These are phyloP conservation scores for Colletotrichum truncatum DNA, from an alignment of 2,329 filamentous ascomycete species.

Conservation along the genomic window DNA sequence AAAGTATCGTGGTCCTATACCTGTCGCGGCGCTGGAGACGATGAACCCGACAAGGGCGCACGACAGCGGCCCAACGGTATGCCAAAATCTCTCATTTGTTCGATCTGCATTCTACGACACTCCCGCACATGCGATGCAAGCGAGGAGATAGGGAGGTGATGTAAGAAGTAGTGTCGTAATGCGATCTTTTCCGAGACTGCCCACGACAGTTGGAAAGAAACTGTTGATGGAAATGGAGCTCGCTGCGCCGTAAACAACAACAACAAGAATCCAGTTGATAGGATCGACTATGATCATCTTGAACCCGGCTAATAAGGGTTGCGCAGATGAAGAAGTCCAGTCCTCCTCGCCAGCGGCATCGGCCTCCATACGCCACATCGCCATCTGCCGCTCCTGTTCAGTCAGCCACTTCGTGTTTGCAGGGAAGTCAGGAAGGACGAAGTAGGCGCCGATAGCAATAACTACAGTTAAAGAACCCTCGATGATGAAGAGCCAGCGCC, in stretches of 20 bases:
- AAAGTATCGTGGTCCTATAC: slow-evolving; percentile 24
- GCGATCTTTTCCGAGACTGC: slow-evolving; percentile 9
- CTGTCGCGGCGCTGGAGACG: slow-evolving; percentile 17
- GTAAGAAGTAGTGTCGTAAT: slow-evolving; percentile 55
- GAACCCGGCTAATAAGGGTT: slow-evolving; percentile 33
- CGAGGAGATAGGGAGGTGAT: slow-evolving; percentile 51
- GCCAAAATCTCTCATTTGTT: slow-evolving; percentile 26
- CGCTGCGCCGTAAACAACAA: slow-evolving; percentile 32
- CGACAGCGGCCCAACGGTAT: slow-evolving; percentile 22
- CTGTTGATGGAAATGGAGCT: slow-evolving; percentile 32
- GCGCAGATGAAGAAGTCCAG: slow-evolving; percentile 29
- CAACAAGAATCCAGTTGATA: slow-evolving; percentile 33
- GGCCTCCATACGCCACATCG: slow-evolving; percentile 32
- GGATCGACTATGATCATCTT: slow-evolving; percentile 32
- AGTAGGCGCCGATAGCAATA: slow-evolving; percentile 52
- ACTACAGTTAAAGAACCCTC: slow-evolving; percentile 41
- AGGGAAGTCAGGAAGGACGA: slow-evolving; percentile 41
- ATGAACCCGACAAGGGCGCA: slow-evolving; percentile 26
- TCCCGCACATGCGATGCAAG: slow-evolving; percentile 41
- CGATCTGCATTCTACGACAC: slow-evolving; percentile 28
- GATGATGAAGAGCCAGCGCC: slow-evolving; percentile 63
- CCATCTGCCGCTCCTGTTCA: slow-evolving; percentile 32
- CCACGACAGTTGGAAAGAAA: slow-evolving; percentile 36
- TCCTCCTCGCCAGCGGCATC: slow-evolving; percentile 36
- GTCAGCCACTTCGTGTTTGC: slow-evolving; percentile 47